Conservation (phyloP, 2,329 filamentous ascomycete genomes). For the Penicillium sp. region DNA sequence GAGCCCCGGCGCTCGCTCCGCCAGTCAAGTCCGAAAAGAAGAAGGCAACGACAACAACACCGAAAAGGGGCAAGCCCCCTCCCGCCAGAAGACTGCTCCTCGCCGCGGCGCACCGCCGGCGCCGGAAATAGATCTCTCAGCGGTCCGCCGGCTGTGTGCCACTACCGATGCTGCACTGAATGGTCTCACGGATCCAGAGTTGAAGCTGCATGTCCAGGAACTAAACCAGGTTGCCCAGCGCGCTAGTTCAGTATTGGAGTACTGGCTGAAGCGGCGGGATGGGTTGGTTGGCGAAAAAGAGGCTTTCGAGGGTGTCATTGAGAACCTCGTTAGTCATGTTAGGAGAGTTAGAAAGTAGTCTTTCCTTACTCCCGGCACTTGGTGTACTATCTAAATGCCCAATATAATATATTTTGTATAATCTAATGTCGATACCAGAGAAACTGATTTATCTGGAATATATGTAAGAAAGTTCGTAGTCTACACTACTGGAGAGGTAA, state of each 20-base stretch:
- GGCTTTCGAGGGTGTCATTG: conserved; percentile 93
- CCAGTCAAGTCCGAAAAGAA: conserved; percentile 33
- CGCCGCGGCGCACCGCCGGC: conserved; percentile 59
- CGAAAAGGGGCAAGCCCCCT: conserved; percentile 29
- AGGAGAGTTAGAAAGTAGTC: conserved; percentile 74
- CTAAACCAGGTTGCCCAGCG: conserved; percentile 68
- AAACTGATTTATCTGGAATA: neutral
- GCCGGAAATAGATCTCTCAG: conserved; percentile 75
- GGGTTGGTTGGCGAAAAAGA: conserved; percentile 88
- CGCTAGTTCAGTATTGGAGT: conserved; percentile 76
- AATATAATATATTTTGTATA: conserved; percentile 28
- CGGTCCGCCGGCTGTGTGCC: conserved; percentile 73
- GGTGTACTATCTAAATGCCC: conserved; percentile 11
- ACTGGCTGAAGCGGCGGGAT: conserved; percentile 83
- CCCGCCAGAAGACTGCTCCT: conserved; percentile 31
- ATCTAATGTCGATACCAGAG: conserved; percentile 21
- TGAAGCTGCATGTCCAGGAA: conserved; percentile 68
- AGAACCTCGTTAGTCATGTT: conserved; percentile 90
- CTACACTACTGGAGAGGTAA: neutral
- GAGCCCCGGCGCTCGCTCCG: conserved; percentile 55
- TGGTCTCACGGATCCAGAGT: conserved; percentile 75
- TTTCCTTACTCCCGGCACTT: conserved; percentile 1
- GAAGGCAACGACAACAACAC: conserved; percentile 27
- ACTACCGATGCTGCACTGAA: conserved; percentile 81
- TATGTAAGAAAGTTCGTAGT: neutral